These are phyloP conservation scores for Teunomyces gatunensis DNA, from an alignment of 805 yeast species.

Conservation along the genomic window DNA sequence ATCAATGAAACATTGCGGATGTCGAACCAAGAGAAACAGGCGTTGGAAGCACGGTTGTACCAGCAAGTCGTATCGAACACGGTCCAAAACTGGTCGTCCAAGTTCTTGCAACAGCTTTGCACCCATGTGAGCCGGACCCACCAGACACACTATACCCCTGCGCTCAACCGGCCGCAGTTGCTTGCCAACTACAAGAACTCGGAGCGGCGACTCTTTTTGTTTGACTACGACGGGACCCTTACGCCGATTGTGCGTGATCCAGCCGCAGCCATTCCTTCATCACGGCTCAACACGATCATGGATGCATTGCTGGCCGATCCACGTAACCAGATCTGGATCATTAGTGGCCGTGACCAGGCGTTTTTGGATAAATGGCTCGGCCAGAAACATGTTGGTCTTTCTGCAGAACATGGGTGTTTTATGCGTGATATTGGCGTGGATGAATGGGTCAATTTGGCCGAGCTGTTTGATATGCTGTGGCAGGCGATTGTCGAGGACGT, in stretches of 20 bases:
- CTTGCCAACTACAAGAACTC: conserved; percentile 59
- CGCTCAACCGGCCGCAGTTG: conserved; percentile 69
- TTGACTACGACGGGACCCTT: conserved; percentile 96
- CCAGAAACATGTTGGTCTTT: conserved; percentile 65
- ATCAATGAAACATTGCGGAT: conserved; percentile 67
- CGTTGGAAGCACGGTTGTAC: conserved; percentile 55
- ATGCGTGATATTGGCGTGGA: conserved; percentile 65
- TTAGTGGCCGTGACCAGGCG: conserved; percentile 90
- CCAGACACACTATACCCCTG: conserved; percentile 59
- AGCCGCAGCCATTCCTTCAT: conserved; percentile 95
- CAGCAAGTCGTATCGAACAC: conserved; percentile 65
- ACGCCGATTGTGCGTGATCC: conserved; percentile 97
- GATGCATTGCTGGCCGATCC: conserved; percentile 68
- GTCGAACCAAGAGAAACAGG: conserved; percentile 40
- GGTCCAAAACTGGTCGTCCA: conserved; percentile 76
- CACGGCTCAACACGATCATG: conserved; percentile 59
- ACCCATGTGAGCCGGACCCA: conserved; percentile 37
- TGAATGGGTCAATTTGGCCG: conserved; percentile 84
- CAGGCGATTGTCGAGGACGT: conserved; percentile 75
- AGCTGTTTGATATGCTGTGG: conserved; percentile 89
- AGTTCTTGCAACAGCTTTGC: conserved; percentile 52
- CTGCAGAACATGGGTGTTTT: conserved; percentile 98
- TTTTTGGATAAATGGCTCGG: conserved; percentile 91
- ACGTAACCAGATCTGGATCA: conserved; percentile 86
- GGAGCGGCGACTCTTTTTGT: conserved; percentile 70